Evolutionary conservation across 169 alveolate genomes (phyloP).

Genomic region (Cyclospora cayetanensis): DNA sequence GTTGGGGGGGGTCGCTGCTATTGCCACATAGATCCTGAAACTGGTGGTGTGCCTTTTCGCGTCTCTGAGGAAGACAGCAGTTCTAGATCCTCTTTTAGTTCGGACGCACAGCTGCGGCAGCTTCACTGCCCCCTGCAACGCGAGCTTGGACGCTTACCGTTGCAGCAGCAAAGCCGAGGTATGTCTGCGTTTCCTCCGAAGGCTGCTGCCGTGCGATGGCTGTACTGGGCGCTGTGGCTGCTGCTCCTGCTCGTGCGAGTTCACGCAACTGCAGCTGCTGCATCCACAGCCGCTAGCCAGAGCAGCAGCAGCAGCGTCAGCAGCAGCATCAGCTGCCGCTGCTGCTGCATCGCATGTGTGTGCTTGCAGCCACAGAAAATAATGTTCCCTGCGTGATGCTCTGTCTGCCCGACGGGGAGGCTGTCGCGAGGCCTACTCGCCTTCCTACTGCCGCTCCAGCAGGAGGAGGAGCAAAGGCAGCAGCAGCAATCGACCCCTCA

Average conservation of each 20-base stretch:
- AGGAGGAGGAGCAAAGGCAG: background rate
- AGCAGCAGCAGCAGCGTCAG: background rate
- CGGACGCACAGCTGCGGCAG: background rate
- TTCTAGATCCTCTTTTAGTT: background rate
- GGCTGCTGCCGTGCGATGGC: background rate
- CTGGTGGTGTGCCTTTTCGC: background rate
- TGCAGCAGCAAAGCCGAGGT: conserved; percentile 49
- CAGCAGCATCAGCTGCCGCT: background rate
- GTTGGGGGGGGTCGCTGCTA: conserved; percentile 45
- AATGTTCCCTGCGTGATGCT: conserved; percentile 21
- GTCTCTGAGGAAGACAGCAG: background rate
- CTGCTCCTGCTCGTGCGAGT: background rate
- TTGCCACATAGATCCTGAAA: conserved; percentile 26
- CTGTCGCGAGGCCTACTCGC: background rate
- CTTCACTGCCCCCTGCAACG: conserved; percentile 25
- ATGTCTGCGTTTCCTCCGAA: background rate
- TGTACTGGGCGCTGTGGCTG: background rate
- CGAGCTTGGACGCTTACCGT: conserved; percentile 35
- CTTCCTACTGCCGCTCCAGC: background rate
- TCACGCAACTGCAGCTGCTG: background rate
- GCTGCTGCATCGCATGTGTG: background rate
- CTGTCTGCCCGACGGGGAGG: background rate
- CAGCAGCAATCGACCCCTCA: conserved; percentile 5
- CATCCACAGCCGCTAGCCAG: background rate
- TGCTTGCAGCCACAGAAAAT: conserved; percentile 6